phyloP scores from a whole-genome alignment of 2,329 filamentous ascomycete species.

The Trichoderma lentiforme region DNA sequence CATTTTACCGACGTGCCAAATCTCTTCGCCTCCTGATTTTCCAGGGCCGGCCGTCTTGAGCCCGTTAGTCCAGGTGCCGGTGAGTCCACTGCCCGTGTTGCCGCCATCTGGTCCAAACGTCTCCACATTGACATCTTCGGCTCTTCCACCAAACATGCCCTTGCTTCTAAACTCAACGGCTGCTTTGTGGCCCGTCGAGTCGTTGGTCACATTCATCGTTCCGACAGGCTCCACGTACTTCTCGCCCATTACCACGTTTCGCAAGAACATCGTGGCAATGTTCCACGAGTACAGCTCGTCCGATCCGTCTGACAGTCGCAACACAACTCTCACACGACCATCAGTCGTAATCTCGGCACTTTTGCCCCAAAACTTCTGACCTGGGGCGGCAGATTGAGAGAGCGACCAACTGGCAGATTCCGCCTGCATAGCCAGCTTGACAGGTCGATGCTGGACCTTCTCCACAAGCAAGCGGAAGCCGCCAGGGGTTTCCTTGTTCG shows the following conservation, averaged over 20 bases:
- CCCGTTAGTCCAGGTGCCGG: slow-evolving; percentile 79
- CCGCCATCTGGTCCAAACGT: slow-evolving; percentile 64
- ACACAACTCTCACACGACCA: slow-evolving; percentile 73
- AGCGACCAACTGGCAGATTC: slow-evolving; percentile 84
- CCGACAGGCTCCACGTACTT: slow-evolving; percentile 97
- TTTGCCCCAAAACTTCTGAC: slow-evolving; percentile 99
- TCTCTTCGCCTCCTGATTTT: slow-evolving; percentile 57
- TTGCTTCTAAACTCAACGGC: slow-evolving; percentile 89
- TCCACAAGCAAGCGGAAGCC: slow-evolving; percentile 92
- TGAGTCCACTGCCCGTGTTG: slow-evolving; percentile 63
- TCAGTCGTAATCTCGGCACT: slow-evolving; percentile 92
- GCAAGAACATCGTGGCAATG: slow-evolving; percentile 81
- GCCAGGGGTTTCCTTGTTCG: slow-evolving; percentile 66
- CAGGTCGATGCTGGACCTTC: slow-evolving; percentile 89
- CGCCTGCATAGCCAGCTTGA: slow-evolving; percentile 89
- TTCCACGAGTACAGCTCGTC: slow-evolving; percentile 89
- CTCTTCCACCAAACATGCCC: slow-evolving; percentile 94
- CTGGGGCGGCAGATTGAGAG: slow-evolving; percentile 79
- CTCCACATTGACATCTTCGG: slow-evolving; percentile 82
- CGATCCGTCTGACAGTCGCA: slow-evolving; percentile 62
- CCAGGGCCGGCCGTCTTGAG: slow-evolving; percentile 65
- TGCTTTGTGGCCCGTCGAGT: slow-evolving; percentile 78
- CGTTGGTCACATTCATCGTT: slow-evolving; percentile 80
- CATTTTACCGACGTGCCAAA: slow-evolving; percentile 76
- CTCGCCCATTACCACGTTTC: slow-evolving; percentile 96